These are phyloP conservation scores for Camellia sinensis DNA, from an alignment of 148 eudicot genomes.

Conservation along the genomic window DNA sequence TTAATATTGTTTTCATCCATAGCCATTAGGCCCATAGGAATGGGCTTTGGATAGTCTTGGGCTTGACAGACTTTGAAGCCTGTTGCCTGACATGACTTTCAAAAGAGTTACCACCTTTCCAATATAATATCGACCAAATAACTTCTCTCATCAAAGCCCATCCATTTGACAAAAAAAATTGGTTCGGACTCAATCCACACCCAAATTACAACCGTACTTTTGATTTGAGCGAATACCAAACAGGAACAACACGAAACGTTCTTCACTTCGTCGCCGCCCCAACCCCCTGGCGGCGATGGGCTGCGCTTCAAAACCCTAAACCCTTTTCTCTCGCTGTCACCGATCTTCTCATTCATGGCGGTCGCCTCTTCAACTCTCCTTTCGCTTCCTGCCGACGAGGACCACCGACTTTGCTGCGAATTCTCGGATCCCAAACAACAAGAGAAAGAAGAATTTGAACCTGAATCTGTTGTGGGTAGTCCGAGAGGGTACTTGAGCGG, in stretches of 20 bases:
- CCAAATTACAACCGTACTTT: slow-evolving; percentile 9
- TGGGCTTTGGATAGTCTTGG: too few relatives aligned
- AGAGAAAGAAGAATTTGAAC: background rate
- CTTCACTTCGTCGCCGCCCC: background rate
- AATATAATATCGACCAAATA: too few relatives aligned
- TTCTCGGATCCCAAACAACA: background rate
- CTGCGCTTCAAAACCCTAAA: slow-evolving; percentile 17
- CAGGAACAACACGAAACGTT: background rate
- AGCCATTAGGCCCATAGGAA: too few relatives aligned
- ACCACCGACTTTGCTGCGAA: slow-evolving; percentile 37
- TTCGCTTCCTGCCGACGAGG: slow-evolving; percentile 15
- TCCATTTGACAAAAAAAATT: background rate
- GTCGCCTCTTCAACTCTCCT: slow-evolving; percentile 12
- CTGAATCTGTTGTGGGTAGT: slow-evolving; percentile 11
- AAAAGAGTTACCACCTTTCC: too few relatives aligned
- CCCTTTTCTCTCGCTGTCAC: slow-evolving; percentile 13
- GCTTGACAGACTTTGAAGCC: too few relatives aligned
- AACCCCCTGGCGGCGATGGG: slow-evolving; percentile 34
- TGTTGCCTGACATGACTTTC: too few relatives aligned
- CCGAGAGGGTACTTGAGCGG: slow-evolving; percentile 53
- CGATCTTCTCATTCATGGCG: slow-evolving; percentile 25
- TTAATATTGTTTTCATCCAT: too few relatives aligned
- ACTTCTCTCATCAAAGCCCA: too few relatives aligned
- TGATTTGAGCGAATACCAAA: too few relatives aligned
- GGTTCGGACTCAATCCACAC: slow-evolving; percentile 3